Conservation (phyloP, 495 filamentous ascomycete genomes). For the Xylaria sp. region DNA sequence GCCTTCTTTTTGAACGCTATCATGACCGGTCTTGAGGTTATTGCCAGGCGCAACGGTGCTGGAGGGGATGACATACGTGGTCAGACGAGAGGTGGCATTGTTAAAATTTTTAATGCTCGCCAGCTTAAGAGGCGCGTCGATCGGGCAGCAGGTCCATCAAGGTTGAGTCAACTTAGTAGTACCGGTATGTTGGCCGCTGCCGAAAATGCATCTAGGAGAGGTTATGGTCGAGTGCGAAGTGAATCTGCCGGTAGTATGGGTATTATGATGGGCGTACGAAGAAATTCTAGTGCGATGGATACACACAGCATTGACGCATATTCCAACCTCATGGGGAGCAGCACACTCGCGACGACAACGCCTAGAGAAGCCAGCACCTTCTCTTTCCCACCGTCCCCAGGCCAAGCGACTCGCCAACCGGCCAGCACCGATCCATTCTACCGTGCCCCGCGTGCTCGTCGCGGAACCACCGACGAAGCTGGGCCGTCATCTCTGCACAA, state of each 20-base stretch:
- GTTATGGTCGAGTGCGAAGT: slow-evolving; percentile 77
- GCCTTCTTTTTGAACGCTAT: slow-evolving; percentile 93
- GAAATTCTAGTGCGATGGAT: slow-evolving; percentile 55
- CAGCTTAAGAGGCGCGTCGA: slow-evolving; percentile 82
- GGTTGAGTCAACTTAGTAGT: slow-evolving; percentile 80
- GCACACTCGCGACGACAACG: slow-evolving; percentile 72
- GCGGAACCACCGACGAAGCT: slow-evolving; percentile 60
- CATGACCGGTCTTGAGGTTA: slow-evolving; percentile 87
- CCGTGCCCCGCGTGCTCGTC: slow-evolving; percentile 76
- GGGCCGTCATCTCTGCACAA: slow-evolving; percentile 48
- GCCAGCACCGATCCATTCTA: slow-evolving; percentile 76
- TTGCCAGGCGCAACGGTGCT: slow-evolving; percentile 78
- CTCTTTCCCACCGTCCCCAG: slow-evolving; percentile 69
- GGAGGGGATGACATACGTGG: slow-evolving; percentile 75
- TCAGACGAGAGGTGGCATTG: slow-evolving; percentile 83
- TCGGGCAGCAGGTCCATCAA: slow-evolving; percentile 63
- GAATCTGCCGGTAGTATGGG: slow-evolving; percentile 81
- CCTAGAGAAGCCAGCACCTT: slow-evolving; percentile 71
- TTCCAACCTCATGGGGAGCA: slow-evolving; percentile 46
- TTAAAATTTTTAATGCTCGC: slow-evolving; percentile 90
- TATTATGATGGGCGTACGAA: slow-evolving; percentile 62
- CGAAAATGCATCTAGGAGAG: slow-evolving; percentile 68
- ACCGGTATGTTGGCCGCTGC: slow-evolving; percentile 76
- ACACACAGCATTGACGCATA: slow-evolving; percentile 50
- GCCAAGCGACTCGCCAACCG: slow-evolving; percentile 49